Conservation (phyloP, 2,329 filamentous ascomycete genomes). For the Elsinoe batatas region DNA sequence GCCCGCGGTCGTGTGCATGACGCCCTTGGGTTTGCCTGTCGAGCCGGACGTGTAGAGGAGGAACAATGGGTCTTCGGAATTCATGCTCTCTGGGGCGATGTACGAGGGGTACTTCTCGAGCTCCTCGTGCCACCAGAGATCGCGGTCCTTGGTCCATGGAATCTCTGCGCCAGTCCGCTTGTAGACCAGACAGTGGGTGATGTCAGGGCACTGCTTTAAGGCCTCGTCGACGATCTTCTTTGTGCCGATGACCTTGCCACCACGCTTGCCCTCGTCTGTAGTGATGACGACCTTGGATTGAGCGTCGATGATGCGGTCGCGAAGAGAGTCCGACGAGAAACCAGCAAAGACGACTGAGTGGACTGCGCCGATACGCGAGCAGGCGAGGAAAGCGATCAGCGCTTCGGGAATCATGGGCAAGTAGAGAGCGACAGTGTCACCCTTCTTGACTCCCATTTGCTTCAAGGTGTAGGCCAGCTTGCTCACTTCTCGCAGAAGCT, state of each 20-base stretch:
- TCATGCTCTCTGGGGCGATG: conserved; percentile 79
- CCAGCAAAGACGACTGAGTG: conserved; percentile 98
- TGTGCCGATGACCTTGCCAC: conserved; percentile 91
- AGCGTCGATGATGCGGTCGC: conserved; percentile 88
- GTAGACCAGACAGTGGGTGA: conserved; percentile 78
- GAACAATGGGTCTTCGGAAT: conserved; percentile 92
- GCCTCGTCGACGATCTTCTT: conserved; percentile 99
- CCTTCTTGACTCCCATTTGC: conserved; percentile 93
- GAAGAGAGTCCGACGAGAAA: conserved; percentile 91
- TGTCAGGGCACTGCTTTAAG: conserved; percentile 86
- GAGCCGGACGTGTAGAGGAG: conserved; percentile 96
- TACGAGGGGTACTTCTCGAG: conserved; percentile 93
- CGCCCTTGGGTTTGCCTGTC: conserved; percentile 96
- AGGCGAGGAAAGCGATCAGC: conserved; percentile 80
- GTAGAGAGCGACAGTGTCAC: conserved; percentile 94
- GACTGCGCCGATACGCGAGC: conserved; percentile 82
- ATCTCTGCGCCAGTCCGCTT: conserved; percentile 91
- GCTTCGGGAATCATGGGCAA: conserved; percentile 98
- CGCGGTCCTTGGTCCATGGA: conserved; percentile 78
- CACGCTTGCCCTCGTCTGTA: conserved; percentile 93
- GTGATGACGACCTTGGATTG: conserved; percentile 91
- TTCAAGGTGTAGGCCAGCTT: conserved; percentile 79
- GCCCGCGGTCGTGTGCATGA: conserved; percentile 93
- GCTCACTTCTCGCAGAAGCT: conserved; percentile 87
- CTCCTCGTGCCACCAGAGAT: conserved; percentile 98